These are phyloP conservation scores for Trichoderma sp. DNA, from an alignment of 2,329 filamentous ascomycete species.

Conservation along the genomic window DNA sequence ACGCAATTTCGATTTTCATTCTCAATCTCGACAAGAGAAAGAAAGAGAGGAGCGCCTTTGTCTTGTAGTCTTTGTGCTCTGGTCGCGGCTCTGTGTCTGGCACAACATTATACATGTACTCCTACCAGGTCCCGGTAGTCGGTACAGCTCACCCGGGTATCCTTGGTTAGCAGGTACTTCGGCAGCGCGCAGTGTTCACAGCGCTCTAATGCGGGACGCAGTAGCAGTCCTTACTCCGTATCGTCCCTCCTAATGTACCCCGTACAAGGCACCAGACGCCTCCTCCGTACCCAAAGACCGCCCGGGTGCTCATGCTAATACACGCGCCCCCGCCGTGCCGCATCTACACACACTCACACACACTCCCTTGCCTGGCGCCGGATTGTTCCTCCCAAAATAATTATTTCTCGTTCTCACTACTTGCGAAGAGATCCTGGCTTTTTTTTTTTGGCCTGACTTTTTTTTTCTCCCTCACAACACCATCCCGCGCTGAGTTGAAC, in stretches of 20 bases:
- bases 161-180: not conserved
- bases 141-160: not conserved
- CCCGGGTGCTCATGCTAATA: constrained; percentile 8
- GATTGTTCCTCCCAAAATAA: constrained; percentile 24
- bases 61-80: not conserved
- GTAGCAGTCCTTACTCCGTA: constrained; percentile 1
- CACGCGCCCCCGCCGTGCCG: constrained; percentile 19
- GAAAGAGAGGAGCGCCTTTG: not conserved
- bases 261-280: constrained; percentile 2
- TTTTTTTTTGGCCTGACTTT: not conserved
- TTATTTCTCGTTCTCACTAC: constrained; percentile 20
- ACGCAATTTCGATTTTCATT: not conserved
- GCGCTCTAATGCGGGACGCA: not conserved
- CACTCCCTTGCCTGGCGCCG: constrained; percentile 21
- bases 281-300: not conserved
- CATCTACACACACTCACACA: constrained; percentile 22
- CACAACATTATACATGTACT: not conserved
- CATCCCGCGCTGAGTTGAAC: constrained; percentile 21
- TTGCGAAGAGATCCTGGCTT: constrained; percentile 16
- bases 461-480: constrained; percentile 14
- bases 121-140: not conserved
- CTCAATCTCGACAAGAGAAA: not conserved
- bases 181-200: not conserved
- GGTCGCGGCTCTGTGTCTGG: not conserved
- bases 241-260: not conserved